phyloP scores from a whole-genome alignment of 2,329 filamentous ascomycete species.

The Incumbomyces lentus region DNA sequence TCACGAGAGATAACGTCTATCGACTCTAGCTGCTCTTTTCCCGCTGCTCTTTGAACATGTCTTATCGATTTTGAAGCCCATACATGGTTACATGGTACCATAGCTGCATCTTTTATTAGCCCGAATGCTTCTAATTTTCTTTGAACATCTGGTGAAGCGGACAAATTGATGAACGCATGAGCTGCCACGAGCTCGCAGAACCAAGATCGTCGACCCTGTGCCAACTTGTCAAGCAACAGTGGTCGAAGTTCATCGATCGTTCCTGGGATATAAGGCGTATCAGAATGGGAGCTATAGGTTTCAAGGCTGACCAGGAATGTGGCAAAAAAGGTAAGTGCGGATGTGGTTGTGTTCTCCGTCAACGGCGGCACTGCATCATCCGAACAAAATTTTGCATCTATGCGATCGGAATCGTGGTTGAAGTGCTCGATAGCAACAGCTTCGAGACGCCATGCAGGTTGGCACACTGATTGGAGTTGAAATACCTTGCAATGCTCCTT shows the following conservation, averaged over 20 bases:
- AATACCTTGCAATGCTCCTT: not conserved
- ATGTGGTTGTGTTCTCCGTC: too few relatives aligned
- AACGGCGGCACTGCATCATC: too few relatives aligned
- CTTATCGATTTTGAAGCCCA: not conserved
- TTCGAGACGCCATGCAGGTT: not conserved
- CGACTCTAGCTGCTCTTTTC: not conserved
- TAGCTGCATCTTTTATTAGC: not conserved
- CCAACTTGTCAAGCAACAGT: not conserved
- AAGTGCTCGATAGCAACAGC: not conserved
- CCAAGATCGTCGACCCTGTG: too few relatives aligned
- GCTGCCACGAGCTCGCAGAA: not conserved
- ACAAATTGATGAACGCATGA: conserved; percentile 1
- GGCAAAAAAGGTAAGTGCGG: not conserved
- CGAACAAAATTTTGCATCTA: too few relatives aligned
- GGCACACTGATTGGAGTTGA: not conserved
- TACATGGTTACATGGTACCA: conserved; percentile 2
- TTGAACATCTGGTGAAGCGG: not conserved
- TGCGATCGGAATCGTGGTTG: too few relatives aligned
- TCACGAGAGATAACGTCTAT: not conserved
- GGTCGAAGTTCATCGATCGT: not conserved
- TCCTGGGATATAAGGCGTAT: too few relatives aligned
- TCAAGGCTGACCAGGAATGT: not conserved
- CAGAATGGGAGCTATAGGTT: too few relatives aligned
- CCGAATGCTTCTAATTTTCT: not conserved
- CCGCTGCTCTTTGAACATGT: too few relatives aligned